A percentile compares a stretch with the other conserved stretches of the same genome.
Conservation (phyloP, 2,329 filamentous ascomycete genomes). For the Leptodontidium sp. region DNA sequence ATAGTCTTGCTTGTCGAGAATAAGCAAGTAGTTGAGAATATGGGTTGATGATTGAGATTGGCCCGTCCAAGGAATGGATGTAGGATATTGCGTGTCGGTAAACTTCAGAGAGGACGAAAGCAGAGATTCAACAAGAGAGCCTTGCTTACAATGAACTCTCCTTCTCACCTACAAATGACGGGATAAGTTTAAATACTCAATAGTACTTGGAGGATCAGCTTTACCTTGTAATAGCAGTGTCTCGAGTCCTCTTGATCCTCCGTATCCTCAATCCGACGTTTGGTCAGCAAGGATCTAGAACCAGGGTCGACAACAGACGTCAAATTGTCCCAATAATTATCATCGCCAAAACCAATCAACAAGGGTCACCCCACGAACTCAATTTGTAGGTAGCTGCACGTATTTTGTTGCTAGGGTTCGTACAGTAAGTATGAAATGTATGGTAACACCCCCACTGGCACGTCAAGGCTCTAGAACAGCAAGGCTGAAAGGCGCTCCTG, state of each 20-base stretch:
- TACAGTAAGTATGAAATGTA: not conserved
- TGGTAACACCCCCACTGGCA: conserved; percentile 9
- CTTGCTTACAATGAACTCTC: no score
- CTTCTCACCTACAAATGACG: no score
- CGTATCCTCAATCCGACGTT: not conserved
- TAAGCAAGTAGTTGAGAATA: no score
- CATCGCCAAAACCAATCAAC: conserved; percentile 1
- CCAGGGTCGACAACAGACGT: not conserved
- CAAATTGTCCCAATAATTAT: conserved; percentile 4
- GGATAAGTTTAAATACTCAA: no score
- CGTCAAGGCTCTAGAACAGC: conserved; percentile 1
- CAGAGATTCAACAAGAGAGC: no score
- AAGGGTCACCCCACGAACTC: not conserved
- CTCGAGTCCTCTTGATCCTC: not conserved
- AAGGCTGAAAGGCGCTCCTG: not conserved
- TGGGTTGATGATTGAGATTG: no score
- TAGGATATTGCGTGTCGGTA: no score
- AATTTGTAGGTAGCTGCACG: not conserved
- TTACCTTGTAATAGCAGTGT: not conserved
- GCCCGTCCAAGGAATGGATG: no score
- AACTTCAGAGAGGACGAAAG: no score
- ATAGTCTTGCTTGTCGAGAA: no score
- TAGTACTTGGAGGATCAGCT: no score
- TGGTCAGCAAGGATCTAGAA: not conserved
- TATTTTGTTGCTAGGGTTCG: not conserved